Percentiles rank a stretch among this genome's conserved stretches.
Conservation (phyloP, 2,329 filamentous ascomycete genomes). For the Cladosporium sp. region DNA sequence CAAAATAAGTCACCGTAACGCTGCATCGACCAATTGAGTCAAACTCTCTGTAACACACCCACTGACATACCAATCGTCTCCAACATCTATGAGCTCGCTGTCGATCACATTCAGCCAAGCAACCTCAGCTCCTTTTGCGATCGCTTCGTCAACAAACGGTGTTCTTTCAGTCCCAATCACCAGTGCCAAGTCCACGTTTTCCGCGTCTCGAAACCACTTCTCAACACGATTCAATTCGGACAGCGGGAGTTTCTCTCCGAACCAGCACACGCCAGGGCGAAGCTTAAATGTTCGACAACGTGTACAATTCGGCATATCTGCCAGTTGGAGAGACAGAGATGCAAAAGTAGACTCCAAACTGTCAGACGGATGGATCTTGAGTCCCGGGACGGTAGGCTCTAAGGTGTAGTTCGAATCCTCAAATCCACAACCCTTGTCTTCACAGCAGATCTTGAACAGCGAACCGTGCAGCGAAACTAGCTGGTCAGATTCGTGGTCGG, state of each 20-base stretch:
- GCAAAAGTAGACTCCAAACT: not conserved
- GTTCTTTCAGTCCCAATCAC: not conserved
- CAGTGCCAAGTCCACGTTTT: not conserved
- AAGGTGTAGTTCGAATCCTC: not conserved
- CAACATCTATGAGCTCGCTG: not conserved
- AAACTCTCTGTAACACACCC: not conserved
- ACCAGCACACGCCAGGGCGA: not conserved
- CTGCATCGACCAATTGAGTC: not conserved
- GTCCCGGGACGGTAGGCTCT: not conserved
- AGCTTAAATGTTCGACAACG: not conserved
- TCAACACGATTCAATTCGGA: not conserved
- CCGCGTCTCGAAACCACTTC: not conserved
- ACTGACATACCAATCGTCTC: slow-evolving; percentile 1
- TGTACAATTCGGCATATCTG: not conserved
- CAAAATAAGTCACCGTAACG: not conserved
- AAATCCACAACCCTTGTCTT: not conserved
- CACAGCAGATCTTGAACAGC: not conserved
- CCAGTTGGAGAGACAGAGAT: not conserved
- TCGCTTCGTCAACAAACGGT: not conserved
- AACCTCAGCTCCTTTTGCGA: not conserved
- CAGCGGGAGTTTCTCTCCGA: not conserved
- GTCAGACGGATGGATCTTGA: not conserved
- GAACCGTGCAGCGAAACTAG: not conserved
- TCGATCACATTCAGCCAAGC: slow-evolving; percentile 3
- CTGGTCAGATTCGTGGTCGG: not conserved